Conservation (phyloP, 108 stramenopile genomes). For the Discostella stelligeroides region DNA sequence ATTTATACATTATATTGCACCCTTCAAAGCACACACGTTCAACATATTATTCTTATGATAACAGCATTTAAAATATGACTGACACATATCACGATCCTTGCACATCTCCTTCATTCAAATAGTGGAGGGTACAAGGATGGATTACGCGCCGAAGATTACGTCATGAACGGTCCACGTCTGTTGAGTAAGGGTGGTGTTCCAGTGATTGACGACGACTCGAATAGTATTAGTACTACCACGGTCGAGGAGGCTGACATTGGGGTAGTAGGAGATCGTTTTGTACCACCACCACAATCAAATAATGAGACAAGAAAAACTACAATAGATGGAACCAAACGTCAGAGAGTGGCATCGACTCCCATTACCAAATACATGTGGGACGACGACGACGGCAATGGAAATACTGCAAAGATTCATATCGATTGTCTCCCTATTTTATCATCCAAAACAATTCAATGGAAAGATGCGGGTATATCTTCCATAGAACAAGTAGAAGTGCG, state of each 20-base stretch:
- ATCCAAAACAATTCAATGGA: conserved; percentile 43
- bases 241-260: no score
- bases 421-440: conserved; percentile 61
- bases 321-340: no score
- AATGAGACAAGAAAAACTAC: no score
- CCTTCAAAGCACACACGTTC: no score
- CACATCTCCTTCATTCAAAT: no score
- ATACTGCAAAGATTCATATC: conserved; percentile 77
- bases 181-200: conserved; percentile 57
- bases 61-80: no score
- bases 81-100: no score
- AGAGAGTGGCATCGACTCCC: conserved; percentile 26
- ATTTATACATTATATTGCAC: no score
- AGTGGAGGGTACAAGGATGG: conserved; percentile 87
- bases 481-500: conserved; percentile 46
- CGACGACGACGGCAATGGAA: conserved; percentile 68
- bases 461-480: conserved; percentile 42
- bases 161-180: conserved; percentile 81
- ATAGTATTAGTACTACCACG: conserved; percentile 4
- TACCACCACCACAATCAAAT: no score
- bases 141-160: conserved; percentile 76
- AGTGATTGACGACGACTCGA: conserved; percentile 30
- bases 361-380: conserved; percentile 85
- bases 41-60: no score
- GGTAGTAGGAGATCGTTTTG: no score